These are phyloP conservation scores for Xylaria sp. DNA, from an alignment of 2,329 filamentous ascomycete genomes.

Conservation along the genomic window DNA sequence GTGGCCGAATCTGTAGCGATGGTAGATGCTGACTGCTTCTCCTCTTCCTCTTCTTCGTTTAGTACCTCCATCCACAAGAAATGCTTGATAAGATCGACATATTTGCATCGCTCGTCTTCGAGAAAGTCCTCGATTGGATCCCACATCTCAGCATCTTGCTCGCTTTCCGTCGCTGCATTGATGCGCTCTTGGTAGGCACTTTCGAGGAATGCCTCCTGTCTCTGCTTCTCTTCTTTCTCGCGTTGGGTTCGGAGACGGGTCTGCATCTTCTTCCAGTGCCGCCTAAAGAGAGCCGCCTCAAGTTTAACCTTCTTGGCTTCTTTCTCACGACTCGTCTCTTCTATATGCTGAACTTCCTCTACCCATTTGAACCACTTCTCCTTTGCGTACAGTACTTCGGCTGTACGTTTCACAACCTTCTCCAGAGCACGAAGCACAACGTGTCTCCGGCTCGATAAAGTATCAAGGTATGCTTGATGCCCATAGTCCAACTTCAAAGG, in stretches of 20 bases:
- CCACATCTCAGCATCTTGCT: conserved; percentile 54
- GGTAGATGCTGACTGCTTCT: neutral
- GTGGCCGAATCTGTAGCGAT: conserved; percentile 6
- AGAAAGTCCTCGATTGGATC: conserved; percentile 60
- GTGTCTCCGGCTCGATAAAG: conserved; percentile 47
- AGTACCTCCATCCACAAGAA: conserved; percentile 55
- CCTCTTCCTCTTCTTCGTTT: conserved; percentile 30
- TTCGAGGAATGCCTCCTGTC: conserved; percentile 57
- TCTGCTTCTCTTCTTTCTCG: conserved; percentile 54
- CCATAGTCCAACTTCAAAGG: conserved; percentile 48
- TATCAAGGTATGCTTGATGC: conserved; percentile 48
- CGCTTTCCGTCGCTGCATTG: conserved; percentile 46
- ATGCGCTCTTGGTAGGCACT: conserved; percentile 54
- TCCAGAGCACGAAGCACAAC: conserved; percentile 53
- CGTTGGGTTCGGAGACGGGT: conserved; percentile 52
- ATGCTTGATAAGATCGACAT: conserved; percentile 56
- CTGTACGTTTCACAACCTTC: conserved; percentile 53
- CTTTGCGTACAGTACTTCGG: conserved; percentile 56
- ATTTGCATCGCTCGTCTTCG: conserved; percentile 56
- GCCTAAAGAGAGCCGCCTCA: conserved; percentile 58
- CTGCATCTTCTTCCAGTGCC: conserved; percentile 57
- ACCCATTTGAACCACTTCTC: conserved; percentile 62
- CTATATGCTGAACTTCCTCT: conserved; percentile 54
- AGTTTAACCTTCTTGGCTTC: conserved; percentile 61
- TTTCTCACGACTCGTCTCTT: conserved; percentile 57